phyloP scores from a whole-genome alignment of 2,329 filamentous ascomycete genomes.

The Pseudocercospora pini-densiflorae region DNA sequence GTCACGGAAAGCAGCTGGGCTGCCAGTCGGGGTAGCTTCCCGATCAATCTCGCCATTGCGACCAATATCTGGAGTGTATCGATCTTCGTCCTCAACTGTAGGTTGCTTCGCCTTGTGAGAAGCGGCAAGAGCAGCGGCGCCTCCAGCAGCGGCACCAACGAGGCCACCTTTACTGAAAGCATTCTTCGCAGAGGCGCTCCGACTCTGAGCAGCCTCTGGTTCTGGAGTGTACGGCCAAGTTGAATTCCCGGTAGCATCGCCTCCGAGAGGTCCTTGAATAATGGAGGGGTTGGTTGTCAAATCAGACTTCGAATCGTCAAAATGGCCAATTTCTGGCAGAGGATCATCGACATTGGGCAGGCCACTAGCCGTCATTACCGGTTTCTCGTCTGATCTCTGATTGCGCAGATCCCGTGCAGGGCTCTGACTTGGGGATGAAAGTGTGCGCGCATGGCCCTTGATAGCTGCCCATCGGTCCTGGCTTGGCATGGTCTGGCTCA shows the following conservation, averaged over 20 bases:
- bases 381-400: constrained; percentile 41
- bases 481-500: constrained; percentile 37
- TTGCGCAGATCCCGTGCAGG: constrained; percentile 30
- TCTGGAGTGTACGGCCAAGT: constrained; percentile 42
- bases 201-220: constrained; percentile 26
- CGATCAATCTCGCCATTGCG: constrained; percentile 18
- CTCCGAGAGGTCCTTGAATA: constrained; percentile 73
- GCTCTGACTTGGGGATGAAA: constrained; percentile 59
- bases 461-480: constrained; percentile 44
- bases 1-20: constrained; percentile 68
- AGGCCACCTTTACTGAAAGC: constrained; percentile 26
- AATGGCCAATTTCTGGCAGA: constrained; percentile 77
- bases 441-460: constrained; percentile 47
- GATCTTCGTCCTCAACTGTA: constrained; percentile 38
- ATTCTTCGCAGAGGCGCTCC: constrained; percentile 24
- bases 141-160: constrained; percentile 34
- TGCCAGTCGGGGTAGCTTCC: constrained; percentile 54
- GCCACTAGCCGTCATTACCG: constrained; percentile 69
- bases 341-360: constrained; percentile 71
- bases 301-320: constrained; percentile 63
- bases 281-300: constrained; percentile 84
- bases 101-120: constrained; percentile 43
- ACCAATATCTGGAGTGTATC: neutral
- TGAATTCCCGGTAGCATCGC: constrained; percentile 58
- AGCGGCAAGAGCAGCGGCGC: constrained; percentile 33